Evolutionary conservation across 352 stramenopile species (phyloP), one percentile per base, ranked within the genome.

Genomic region (Phytophthora capsici): DNA sequence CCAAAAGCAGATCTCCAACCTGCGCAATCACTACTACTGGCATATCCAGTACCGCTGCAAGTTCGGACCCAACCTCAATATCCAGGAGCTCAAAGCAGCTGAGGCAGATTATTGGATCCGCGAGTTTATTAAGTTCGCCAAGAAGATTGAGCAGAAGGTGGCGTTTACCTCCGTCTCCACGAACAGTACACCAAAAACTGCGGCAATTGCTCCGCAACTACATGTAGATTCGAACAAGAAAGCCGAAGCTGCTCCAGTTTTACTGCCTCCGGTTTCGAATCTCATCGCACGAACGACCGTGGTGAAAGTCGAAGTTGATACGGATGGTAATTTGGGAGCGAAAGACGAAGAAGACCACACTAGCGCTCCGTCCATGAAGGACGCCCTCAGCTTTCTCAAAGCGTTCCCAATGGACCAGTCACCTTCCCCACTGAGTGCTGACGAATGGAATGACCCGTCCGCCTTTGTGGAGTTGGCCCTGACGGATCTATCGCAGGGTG

Each of bases 11-110:
- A 63, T 92, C n/a, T 88, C 83, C 22, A 91, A 74, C 54, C 68
- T 92, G 26, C 85, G 85, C 59, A 90, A 94, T 73, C 81, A 91
- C 47, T 94, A 87, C 53, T 92, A 91, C 63, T 94, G 85, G 85
- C 82, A 92, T 69, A 77, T 94, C 51, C 79, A 94, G 73, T 85
- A 86, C 55, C 74, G 78, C 23, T 88, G 82, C 66, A 89, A 89
- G 51, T 80, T 88, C 34, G 78, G 80, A 7, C 73, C 78, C 58
- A 67, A 66, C 26, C 58, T 84, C 25, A 80, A 89, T 57, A 89
- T 91, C 52, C 82, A 88, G 44, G 68, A 83, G 43, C 80, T 91
- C 52, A 90, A 89, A 46, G 51, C 75, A 4, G 71, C 76, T n/a
- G 83, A 92, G 55, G 72, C 73, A 6, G 79, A 90, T 58, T 94